A percentile compares a stretch with the other conserved stretches of the same genome.
phyloP scores from a whole-genome alignment of 305 asterid genomes.

The Fraxinus latifolia region DNA sequence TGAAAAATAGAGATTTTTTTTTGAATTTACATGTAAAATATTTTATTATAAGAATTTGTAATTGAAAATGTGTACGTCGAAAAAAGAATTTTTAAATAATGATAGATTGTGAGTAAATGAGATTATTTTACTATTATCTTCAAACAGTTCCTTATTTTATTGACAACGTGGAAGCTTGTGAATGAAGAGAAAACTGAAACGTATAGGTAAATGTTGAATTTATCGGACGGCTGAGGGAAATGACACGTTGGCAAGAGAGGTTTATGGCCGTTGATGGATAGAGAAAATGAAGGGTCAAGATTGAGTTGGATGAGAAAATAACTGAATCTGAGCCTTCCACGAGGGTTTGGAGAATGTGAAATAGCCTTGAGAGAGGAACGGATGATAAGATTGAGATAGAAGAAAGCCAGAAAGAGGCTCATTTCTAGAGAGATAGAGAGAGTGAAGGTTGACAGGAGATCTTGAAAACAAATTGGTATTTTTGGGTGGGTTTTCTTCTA shows the following conservation, averaged over 20 bases:
- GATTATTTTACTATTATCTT: background rate
- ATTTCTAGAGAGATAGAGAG: slow-evolving; percentile 25
- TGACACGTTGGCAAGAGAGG: slow-evolving; percentile 57
- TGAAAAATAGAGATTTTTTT: too few relatives aligned
- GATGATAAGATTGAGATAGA: slow-evolving; percentile 37
- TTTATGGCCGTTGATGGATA: slow-evolving; percentile 33
- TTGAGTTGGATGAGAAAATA: slow-evolving; percentile 38
- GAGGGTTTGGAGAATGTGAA: slow-evolving; percentile 50
- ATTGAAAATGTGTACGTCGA: background rate
- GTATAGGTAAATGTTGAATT: slow-evolving; percentile 41
- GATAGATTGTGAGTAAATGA: background rate
- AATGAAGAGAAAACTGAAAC: slow-evolving; percentile 50
- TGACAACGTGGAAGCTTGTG: slow-evolving; percentile 34
- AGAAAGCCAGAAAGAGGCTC: slow-evolving; percentile 11
- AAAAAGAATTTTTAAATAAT: background rate
- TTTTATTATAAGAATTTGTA: too few relatives aligned
- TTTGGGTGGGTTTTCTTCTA: background rate
- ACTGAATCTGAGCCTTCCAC: slow-evolving; percentile 64
- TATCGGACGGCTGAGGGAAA: slow-evolving; percentile 14
- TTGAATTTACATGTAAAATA: too few relatives aligned
- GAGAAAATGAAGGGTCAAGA: slow-evolving; percentile 43
- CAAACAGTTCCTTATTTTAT: background rate
- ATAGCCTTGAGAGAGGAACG: slow-evolving; percentile 31
- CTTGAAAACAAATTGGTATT: slow-evolving; percentile 17
- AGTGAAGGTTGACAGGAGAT: slow-evolving; percentile 30